Base-by-base conservation (phyloP, 2,329 filamentous ascomycete genomes). In the Arthroderma uncinatum region DNA sequence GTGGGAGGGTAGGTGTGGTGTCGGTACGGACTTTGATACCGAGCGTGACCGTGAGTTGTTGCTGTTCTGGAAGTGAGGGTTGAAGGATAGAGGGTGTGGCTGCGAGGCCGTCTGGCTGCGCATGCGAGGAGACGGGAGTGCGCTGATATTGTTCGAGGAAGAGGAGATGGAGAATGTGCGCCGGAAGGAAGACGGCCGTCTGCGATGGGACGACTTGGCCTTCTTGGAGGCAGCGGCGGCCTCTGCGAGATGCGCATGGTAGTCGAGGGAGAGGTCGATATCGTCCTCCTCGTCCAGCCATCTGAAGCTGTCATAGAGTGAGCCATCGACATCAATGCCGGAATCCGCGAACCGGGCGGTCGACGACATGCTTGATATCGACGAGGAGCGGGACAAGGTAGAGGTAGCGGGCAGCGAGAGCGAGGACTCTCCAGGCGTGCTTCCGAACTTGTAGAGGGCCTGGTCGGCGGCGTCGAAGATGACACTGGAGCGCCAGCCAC, bases 251-350 rank as follows among this genome's bases (percentile, higher is more conserved):
- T 84, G 84, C 48, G 79, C 75, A 65, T 87, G 84, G 65, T 88
- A 87, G 66, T 89, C 84, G 33, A 89, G 71, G 37, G 78, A 79
- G 37, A 91, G 76, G 64, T 91, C 85, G 33, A 91, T 73, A 55
- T 86, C 81, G 16, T 84, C 80, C 55, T 87, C 83, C 58, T 88
- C 84, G 30, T 90, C 85, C 25, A 89, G 74, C 85, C 86, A 89
- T 53, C 83, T 78, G 62, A 89, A 86, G 66, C 79, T 84, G 60
- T 89, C 82, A 53, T 82, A 81, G 58, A 87, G 74, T 1, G 79
- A 79, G 54, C 81, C 76, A 36, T 79, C 71, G 63, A 79, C 75
- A 40, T 68, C 69, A 57, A 67, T 61, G 37, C 65, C 63, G 16
- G 66, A 66, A 57, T 69, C 68, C 62, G 62, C 66, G 39, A 65